phyloP scores from a whole-genome alignment of 768 basidiomycete species.

The Mycena belliarum region DNA sequence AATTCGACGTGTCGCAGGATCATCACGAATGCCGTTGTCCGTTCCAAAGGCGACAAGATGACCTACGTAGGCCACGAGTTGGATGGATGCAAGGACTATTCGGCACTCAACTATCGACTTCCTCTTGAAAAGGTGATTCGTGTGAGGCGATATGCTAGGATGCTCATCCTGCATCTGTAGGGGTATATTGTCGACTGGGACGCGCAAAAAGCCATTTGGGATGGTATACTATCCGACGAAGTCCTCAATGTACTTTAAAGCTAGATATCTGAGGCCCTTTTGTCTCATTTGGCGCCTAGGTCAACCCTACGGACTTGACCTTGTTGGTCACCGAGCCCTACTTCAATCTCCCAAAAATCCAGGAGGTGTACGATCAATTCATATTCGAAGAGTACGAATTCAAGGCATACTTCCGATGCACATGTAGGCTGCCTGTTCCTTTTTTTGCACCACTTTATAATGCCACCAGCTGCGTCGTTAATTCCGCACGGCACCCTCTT shows the following conservation, averaged over 20 bases:
- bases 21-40: slow-evolving; percentile 79
- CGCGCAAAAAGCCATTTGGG: slow-evolving; percentile 93
- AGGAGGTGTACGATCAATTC: slow-evolving; percentile 93
- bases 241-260: slow-evolving; percentile 56
- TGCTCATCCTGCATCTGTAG: no score
- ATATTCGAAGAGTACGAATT: slow-evolving; percentile 98
- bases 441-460: slow-evolving; percentile 17
- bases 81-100: slow-evolving; percentile 72
- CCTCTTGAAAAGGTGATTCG: slow-evolving; percentile 80
- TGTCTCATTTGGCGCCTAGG: slow-evolving; percentile 37
- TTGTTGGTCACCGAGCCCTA: slow-evolving; percentile 92
- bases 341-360: slow-evolving; percentile 90
- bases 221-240: slow-evolving; percentile 78
- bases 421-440: slow-evolving; percentile 55
- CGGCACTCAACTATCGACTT: slow-evolving; percentile 78
- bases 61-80: slow-evolving; percentile 89
- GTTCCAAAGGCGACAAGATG: slow-evolving; percentile 80
- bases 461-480: slow-evolving; percentile 67
- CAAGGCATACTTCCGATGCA: slow-evolving; percentile 73
- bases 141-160: no score
- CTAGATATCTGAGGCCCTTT: background rate
- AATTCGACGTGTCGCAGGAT: slow-evolving; percentile 53
- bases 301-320: slow-evolving; percentile 71
- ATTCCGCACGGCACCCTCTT: slow-evolving; percentile 69
- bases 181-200: slow-evolving; percentile 70